Percentiles rank a stretch among this genome's conserved stretches.
These are phyloP conservation scores for Beauveria sp. DNA, from an alignment of 2,329 filamentous ascomycete species.

Conservation along the genomic window DNA sequence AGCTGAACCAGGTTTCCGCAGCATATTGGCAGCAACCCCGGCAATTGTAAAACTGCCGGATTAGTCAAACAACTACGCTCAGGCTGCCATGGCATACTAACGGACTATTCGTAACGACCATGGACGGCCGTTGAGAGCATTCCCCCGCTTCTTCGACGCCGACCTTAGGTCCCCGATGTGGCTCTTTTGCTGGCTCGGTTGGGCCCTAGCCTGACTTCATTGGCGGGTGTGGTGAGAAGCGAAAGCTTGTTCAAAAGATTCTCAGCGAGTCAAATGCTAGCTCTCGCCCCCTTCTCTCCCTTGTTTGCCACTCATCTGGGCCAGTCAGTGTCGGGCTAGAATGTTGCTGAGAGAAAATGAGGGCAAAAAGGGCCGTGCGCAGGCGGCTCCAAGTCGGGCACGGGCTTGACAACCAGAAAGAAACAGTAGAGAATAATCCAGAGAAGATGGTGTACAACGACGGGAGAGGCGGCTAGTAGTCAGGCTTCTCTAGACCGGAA, in stretches of 20 bases:
- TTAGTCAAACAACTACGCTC: too few relatives aligned
- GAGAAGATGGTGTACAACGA: neutral
- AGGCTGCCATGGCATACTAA: too few relatives aligned
- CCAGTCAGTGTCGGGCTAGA: neutral
- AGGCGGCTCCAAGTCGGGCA: neutral
- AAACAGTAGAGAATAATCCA: neutral
- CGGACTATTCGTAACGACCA: too few relatives aligned
- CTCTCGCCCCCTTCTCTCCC: neutral
- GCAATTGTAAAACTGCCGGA: neutral
- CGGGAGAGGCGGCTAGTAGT: neutral
- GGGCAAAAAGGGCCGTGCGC: constrained; percentile 4
- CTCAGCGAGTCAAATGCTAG: neutral
- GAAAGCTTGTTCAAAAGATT: neutral
- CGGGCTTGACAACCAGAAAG: neutral
- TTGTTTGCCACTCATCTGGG: neutral
- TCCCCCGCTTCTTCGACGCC: neutral
- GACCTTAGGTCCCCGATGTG: neutral
- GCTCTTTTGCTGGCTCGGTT: neutral
- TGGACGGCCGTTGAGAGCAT: neutral
- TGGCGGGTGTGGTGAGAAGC: neutral
- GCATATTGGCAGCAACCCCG: neutral
- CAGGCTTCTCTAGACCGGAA: neutral
- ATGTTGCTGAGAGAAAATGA: neutral
- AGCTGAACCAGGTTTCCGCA: neutral
- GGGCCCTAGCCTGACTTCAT: neutral